A percentile compares a stretch with the other conserved stretches of the same genome.
phyloP scores from a whole-genome alignment of 345 rosid genomes.

The Eucalyptus rudis region DNA sequence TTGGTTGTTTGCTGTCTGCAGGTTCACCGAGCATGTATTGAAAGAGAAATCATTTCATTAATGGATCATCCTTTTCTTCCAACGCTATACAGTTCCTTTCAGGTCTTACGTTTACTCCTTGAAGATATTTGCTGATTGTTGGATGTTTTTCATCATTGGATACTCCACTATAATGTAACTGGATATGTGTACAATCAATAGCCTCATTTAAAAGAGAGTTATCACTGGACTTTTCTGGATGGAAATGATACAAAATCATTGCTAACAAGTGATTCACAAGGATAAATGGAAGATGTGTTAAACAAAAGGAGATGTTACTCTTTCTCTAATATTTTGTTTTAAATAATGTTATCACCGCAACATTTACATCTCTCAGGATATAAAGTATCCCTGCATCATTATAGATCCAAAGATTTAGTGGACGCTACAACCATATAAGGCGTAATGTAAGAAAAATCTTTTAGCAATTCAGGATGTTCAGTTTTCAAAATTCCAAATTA shows the following conservation, averaged over 20 bases:
- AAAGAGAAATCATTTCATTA: slow-evolving; percentile 82
- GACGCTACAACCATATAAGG: background rate
- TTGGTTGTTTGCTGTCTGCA: background rate
- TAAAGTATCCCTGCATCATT: background rate
- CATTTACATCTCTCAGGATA: background rate
- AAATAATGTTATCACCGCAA: background rate
- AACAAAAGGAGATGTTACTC: background rate
- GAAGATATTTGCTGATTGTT: background rate
- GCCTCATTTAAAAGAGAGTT: background rate
- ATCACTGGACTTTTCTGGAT: background rate
- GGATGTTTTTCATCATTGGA: background rate
- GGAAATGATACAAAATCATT: background rate
- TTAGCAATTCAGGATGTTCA: background rate
- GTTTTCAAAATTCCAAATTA: background rate
- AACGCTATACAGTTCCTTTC: slow-evolving; percentile 76
- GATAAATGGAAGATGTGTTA: background rate
- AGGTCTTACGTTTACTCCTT: slow-evolving; percentile 30
- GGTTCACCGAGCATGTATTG: slow-evolving; percentile 94
- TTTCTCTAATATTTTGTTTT: background rate
- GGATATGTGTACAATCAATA: background rate
- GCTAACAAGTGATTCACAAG: background rate
- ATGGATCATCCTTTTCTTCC: slow-evolving; percentile 98
- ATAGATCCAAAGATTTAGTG: background rate
- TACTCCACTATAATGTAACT: background rate
- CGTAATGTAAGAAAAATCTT: background rate